Percentiles rank a stretch among this genome's conserved stretches.
Conservation (phyloP, 2,329 filamentous ascomycete genomes). For the Colletotrichum somersetense region DNA sequence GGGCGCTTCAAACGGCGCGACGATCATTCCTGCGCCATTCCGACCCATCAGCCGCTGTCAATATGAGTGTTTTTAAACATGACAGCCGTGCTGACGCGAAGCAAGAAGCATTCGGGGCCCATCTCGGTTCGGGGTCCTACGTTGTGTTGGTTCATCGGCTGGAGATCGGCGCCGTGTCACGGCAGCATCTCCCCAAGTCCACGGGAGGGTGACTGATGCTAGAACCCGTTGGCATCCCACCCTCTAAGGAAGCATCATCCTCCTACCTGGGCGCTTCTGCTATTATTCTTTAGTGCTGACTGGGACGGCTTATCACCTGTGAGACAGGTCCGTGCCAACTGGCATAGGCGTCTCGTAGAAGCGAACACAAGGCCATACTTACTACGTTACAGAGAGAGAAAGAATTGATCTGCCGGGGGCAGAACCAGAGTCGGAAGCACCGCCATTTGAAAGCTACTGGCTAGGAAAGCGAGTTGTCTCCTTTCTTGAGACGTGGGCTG, state of each 20-base stretch:
- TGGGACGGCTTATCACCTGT: background rate
- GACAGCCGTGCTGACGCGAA: background rate
- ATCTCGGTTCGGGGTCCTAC: background rate
- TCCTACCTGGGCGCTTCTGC: background rate
- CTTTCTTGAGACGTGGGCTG: background rate
- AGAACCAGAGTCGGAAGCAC: background rate
- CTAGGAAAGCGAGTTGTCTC: constrained; percentile 1
- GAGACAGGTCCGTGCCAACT: background rate
- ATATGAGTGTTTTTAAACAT: background rate
- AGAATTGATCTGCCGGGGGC: background rate
- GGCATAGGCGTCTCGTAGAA: background rate
- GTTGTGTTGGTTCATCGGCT: background rate
- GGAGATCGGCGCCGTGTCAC: background rate
- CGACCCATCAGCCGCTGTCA: background rate
- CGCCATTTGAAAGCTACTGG: background rate
- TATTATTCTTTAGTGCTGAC: background rate
- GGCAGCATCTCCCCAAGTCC: background rate
- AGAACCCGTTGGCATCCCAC: background rate
- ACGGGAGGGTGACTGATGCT: background rate
- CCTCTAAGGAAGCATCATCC: background rate
- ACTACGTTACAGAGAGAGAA: too few species aligned
- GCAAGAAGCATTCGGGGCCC: background rate
- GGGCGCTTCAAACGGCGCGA: constrained; percentile 2
- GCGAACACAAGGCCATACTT: background rate
- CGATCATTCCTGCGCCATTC: constrained; percentile 10